Percentiles rank a stretch among this genome's conserved stretches.
phyloP scores from a whole-genome alignment of 1,284 basidiomycete genomes.

The Trametes hirsuta region DNA sequence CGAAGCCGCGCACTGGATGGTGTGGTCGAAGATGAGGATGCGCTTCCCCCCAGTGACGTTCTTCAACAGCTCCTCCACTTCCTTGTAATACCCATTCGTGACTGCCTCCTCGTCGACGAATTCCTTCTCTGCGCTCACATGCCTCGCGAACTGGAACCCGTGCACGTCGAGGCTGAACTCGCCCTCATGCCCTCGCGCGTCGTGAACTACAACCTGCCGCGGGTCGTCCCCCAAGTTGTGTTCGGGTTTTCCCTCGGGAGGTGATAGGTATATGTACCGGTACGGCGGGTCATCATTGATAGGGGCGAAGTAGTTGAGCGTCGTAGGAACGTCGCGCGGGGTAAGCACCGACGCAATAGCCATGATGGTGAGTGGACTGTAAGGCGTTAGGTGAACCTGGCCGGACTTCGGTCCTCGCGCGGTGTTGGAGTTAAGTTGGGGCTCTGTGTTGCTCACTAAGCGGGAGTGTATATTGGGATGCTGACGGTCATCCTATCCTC shows the following conservation, averaged over 20 bases:
- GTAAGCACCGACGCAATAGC: slow-evolving; percentile 27
- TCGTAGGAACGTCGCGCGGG: slow-evolving; percentile 29
- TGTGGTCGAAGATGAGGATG: slow-evolving; percentile 48
- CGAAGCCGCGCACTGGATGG: slow-evolving; percentile 18
- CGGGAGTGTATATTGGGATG: neutral
- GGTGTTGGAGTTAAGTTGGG: too few relatives aligned
- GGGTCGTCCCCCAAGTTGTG: slow-evolving; percentile 32
- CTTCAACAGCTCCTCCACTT: slow-evolving; percentile 45
- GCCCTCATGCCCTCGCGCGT: slow-evolving; percentile 33
- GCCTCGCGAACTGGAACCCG: slow-evolving; percentile 42
- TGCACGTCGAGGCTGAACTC: slow-evolving; percentile 39
- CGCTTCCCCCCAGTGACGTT: slow-evolving; percentile 41
- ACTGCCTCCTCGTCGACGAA: slow-evolving; percentile 45
- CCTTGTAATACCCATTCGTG: slow-evolving; percentile 40
- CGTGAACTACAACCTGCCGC: slow-evolving; percentile 30
- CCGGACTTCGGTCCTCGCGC: neutral
- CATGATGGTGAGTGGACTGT: slow-evolving; percentile 14
- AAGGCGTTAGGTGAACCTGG: neutral
- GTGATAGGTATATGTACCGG: slow-evolving; percentile 30
- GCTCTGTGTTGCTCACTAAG: slow-evolving; percentile 9
- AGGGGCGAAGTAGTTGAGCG: slow-evolving; percentile 31
- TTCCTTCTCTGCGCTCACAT: slow-evolving; percentile 28
- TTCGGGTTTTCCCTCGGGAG: slow-evolving; percentile 26
- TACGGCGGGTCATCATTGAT: slow-evolving; percentile 29
- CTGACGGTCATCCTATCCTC: neutral